A percentile compares a stretch with the other conserved stretches of the same genome.
These are phyloP conservation scores for Lasiodiplodia citricola DNA, from an alignment of 2,329 filamentous ascomycete species.

Conservation along the genomic window DNA sequence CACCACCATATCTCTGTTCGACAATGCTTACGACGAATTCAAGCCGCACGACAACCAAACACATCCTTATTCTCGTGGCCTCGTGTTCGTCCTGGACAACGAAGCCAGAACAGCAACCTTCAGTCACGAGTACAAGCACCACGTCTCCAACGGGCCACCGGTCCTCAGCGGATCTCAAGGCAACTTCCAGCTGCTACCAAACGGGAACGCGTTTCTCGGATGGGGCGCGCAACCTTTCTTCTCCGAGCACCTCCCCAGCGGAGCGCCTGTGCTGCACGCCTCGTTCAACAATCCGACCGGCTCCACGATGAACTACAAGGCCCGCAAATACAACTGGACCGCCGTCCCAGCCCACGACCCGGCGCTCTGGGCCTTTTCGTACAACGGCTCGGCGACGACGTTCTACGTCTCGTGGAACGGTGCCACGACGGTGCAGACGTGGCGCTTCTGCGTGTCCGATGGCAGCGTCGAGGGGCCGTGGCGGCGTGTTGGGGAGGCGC, in stretches of 20 bases:
- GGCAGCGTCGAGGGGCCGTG: background rate
- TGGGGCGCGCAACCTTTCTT: slow-evolving; percentile 57
- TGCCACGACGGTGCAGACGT: slow-evolving; percentile 11
- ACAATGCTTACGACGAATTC: slow-evolving; percentile 58
- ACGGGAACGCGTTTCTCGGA: slow-evolving; percentile 60
- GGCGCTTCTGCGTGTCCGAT: slow-evolving; percentile 21
- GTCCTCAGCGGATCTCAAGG: slow-evolving; percentile 57
- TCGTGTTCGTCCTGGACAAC: slow-evolving; percentile 1
- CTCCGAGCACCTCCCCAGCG: slow-evolving; percentile 52
- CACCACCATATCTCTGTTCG: slow-evolving; percentile 59
- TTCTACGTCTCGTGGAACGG: slow-evolving; percentile 22
- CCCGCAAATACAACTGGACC: slow-evolving; percentile 15
- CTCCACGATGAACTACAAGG: slow-evolving; percentile 29
- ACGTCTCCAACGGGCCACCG: slow-evolving; percentile 41
- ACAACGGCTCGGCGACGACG: slow-evolving; percentile 37
- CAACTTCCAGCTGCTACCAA: slow-evolving; percentile 59
- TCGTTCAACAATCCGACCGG: slow-evolving; percentile 45
- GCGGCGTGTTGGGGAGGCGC: slow-evolving; percentile 38
- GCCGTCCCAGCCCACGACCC: slow-evolving; percentile 4
- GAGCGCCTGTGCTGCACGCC: slow-evolving; percentile 57
- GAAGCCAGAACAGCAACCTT: slow-evolving; percentile 21
- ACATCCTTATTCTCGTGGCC: slow-evolving; percentile 31
- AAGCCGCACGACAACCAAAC: slow-evolving; percentile 40
- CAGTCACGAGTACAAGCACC: slow-evolving; percentile 40
- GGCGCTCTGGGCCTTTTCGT: slow-evolving; percentile 32